Base-by-base conservation (phyloP, 306 rosid species). In the Pterocarpus macrocarpus region DNA sequence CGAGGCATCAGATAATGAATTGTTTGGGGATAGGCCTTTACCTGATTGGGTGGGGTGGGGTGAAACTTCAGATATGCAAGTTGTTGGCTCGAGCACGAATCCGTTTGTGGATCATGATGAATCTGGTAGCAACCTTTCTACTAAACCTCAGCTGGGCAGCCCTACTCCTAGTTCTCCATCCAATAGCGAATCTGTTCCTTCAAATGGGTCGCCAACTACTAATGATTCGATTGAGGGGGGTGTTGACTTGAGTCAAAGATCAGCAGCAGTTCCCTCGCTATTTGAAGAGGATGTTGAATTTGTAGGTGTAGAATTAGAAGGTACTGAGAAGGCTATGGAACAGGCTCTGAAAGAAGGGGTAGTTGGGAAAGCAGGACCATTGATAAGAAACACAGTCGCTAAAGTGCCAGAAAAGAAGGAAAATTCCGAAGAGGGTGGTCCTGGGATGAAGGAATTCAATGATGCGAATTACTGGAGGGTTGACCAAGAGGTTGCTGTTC, bases 311-410 rank as follows among this genome's bases (percentile, higher is more conserved):
- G 99, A 94, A 82, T 71, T 88, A 76, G 97, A 93, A 86, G 99
- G 97, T 38, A 89, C 98, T 0, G 98, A 92, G 86, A 96, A 94
- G 78, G 99, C 99, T 15, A 93, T 96, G 99, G 99, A 90, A 47
- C 99, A 93, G 78, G 99, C 99, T 69, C 93, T 96, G 39, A 96
- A 96, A 87, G 98, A 96, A 88, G 99, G 98, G 9, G 92, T 92
- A 80, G 99, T 96, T 53, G 99, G 98, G 82, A 98, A 96, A 86
- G 99, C 97, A 5, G 99, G 98, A 66, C 98, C 99, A n/a, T 83
- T 96, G 90, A 93, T 91, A 91, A 92, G 92, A 81, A 90, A 86
- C 80, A 59, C 82, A 47, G 47, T 67, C 57, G 84, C 91, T 2
- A 91, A 92, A 87, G 92, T 71, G 69, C 77, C 89, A 30, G 97